These are phyloP conservation scores for Stenogyne calaminthoides DNA, from an alignment of 305 asterid genomes.

Conservation along the genomic window DNA sequence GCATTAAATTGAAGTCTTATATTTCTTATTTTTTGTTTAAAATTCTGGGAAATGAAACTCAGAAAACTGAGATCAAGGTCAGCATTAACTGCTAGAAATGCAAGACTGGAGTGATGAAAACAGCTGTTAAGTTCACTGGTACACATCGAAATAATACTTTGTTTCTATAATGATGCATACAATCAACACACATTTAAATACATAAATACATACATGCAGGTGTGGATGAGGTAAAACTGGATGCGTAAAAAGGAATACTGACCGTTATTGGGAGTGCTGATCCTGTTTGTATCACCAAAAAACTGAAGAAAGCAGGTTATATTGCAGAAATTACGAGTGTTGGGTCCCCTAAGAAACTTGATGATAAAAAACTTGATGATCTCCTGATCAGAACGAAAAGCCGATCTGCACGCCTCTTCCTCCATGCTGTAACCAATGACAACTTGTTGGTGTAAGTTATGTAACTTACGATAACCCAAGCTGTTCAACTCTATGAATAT, in stretches of 20 bases:
- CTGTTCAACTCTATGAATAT: slow-evolving; percentile 33
- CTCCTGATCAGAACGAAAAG: too few species aligned
- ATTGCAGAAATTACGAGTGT: slow-evolving; percentile 36
- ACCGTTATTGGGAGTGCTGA: slow-evolving; percentile 43
- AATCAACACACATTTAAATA: background rate
- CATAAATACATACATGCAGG: slow-evolving; percentile 11
- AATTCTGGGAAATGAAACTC: background rate
- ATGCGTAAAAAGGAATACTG: slow-evolving; percentile 36
- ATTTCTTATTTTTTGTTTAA: background rate
- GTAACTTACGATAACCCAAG: background rate
- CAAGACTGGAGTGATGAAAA: slow-evolving; percentile 35
- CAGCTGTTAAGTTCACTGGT: slow-evolving; percentile 42
- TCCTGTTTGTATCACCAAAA: slow-evolving; percentile 35
- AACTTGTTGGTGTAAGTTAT: slow-evolving; percentile 21
- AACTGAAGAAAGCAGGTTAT: slow-evolving; percentile 37
- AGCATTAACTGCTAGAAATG: slow-evolving; percentile 38
- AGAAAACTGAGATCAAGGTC: slow-evolving; percentile 44
- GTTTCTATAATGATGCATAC: background rate
- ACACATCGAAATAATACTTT: background rate
- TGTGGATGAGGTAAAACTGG: slow-evolving; percentile 35
- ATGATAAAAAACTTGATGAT: background rate
- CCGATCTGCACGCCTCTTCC: background rate
- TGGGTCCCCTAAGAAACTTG: slow-evolving; percentile 46
- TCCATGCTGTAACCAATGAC: slow-evolving; percentile 31
- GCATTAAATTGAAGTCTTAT: background rate